Conservation (phyloP, 495 filamentous ascomycete species). For the Neurospora tetrasperma region DNA sequence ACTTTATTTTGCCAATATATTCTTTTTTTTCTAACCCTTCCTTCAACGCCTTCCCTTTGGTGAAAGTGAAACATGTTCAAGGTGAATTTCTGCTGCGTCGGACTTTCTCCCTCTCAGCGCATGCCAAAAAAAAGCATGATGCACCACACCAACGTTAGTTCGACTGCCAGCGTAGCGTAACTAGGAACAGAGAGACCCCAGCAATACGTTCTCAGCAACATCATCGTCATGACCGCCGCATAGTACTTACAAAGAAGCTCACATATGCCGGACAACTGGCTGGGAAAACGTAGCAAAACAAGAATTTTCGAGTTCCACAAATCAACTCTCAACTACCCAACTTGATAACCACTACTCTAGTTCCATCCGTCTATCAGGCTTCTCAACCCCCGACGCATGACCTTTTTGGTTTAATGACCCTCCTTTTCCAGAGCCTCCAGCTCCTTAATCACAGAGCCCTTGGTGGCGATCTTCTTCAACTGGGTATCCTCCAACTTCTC, state of each 20-base stretch:
- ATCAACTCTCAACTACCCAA: not conserved
- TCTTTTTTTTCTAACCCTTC: not conserved
- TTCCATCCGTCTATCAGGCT: not conserved
- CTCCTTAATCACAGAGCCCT: conserved; percentile 71
- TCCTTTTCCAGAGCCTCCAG: conserved; percentile 44
- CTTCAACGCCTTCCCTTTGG: not conserved
- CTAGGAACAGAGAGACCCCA: not conserved
- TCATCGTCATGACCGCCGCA: not conserved
- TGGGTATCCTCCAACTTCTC: conserved; percentile 98
- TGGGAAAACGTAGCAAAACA: not conserved
- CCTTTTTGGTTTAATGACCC: not conserved
- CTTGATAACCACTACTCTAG: not conserved
- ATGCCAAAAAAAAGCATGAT: not conserved
- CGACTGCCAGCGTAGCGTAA: not conserved
- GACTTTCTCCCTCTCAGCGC: not conserved
- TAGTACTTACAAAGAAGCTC: not conserved
- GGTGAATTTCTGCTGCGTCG: not conserved
- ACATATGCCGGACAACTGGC: not conserved
- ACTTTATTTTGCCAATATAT: not conserved
- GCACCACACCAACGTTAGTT: not conserved
- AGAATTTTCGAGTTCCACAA: not conserved
- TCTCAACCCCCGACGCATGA: not conserved
- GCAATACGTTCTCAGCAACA: not conserved
- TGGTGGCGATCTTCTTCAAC: conserved; percentile 94
- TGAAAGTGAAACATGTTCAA: not conserved